Conservation (phyloP, 1,139 yeast species). For the Candida glucosophila region DNA sequence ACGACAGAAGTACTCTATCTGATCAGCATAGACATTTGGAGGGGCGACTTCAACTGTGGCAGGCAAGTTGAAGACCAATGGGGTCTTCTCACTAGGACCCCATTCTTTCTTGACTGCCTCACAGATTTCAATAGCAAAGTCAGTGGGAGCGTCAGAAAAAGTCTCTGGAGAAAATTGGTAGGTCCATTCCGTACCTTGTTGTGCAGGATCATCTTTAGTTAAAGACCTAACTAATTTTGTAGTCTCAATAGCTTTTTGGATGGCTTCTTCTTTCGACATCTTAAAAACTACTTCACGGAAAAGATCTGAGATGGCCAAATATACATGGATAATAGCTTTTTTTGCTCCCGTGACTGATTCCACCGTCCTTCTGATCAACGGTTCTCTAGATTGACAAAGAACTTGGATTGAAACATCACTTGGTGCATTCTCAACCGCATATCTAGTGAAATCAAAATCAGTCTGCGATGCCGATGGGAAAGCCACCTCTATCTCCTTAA, state of each 20-base stretch:
- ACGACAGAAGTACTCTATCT: slow-evolving; percentile 37
- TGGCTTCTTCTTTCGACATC: slow-evolving; percentile 33
- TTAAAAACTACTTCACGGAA: slow-evolving; percentile 40
- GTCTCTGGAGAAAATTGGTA: slow-evolving; percentile 41
- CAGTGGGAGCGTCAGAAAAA: slow-evolving; percentile 36
- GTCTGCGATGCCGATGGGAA: slow-evolving; percentile 44
- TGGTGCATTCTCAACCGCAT: slow-evolving; percentile 40
- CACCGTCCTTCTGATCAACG: slow-evolving; percentile 35
- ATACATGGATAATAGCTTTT: slow-evolving; percentile 38
- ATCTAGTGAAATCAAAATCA: slow-evolving; percentile 41
- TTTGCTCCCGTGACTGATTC: slow-evolving; percentile 41
- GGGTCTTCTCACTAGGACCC: slow-evolving; percentile 34
- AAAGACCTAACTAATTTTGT: slow-evolving; percentile 32
- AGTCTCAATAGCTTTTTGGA: slow-evolving; percentile 32
- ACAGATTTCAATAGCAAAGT: slow-evolving; percentile 37
- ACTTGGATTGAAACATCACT: slow-evolving; percentile 40
- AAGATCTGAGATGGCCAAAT: slow-evolving; percentile 39
- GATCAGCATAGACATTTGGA: slow-evolving; percentile 44
- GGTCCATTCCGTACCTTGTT: slow-evolving; percentile 34
- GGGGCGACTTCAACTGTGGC: slow-evolving; percentile 43
- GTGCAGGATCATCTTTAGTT: slow-evolving; percentile 34
- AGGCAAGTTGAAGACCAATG: slow-evolving; percentile 40
- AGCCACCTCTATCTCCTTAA: slow-evolving; percentile 41
- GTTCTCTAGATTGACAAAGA: slow-evolving; percentile 39
- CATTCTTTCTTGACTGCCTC: slow-evolving; percentile 40